A percentile compares a stretch with the other conserved stretches of the same genome.
phyloP scores from a whole-genome alignment of 176 grass and related monocot genomes.

The Ensete ventricosum region DNA sequence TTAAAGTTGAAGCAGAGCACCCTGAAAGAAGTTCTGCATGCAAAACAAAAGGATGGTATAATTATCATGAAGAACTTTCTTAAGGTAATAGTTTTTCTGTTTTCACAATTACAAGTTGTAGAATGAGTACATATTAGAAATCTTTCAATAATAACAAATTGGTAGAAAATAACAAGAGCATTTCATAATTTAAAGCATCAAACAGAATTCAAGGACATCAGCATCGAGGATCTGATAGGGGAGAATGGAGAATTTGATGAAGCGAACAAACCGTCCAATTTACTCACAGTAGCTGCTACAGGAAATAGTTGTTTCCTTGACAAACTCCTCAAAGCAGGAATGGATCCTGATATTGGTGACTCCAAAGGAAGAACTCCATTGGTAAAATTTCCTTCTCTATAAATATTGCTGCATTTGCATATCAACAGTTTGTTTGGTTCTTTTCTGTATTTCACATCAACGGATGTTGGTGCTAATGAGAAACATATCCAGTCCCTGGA shows the following conservation, averaged over 20 bases:
- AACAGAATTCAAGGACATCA: conserved; percentile 66
- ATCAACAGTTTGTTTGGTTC: background rate
- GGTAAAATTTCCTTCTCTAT: conserved; percentile 29
- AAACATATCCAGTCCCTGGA: background rate
- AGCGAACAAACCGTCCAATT: conserved; percentile 58
- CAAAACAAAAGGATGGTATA: conserved; percentile 61
- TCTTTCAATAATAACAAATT: background rate
- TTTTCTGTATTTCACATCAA: background rate
- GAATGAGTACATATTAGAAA: too few relatives aligned
- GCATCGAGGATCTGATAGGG: conserved; percentile 42
- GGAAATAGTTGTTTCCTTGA: conserved; percentile 72
- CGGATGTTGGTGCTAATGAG: background rate
- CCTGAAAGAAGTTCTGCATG: conserved; percentile 78
- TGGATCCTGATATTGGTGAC: conserved; percentile 72
- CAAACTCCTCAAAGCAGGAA: conserved; percentile 70
- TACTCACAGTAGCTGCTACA: conserved; percentile 60
- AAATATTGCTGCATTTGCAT: background rate
- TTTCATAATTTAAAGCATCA: conserved; percentile 48
- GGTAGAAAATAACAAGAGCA: background rate
- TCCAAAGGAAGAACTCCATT: conserved; percentile 76
- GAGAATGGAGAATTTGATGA: conserved; percentile 32
- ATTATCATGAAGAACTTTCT: conserved; percentile 80
- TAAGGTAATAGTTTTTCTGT: conserved; percentile 29
- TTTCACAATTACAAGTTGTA: too few relatives aligned
- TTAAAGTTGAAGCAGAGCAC: conserved; percentile 64